phyloP scores from a whole-genome alignment of 2,329 filamentous ascomycete species.

The Monilinia fructicola region DNA sequence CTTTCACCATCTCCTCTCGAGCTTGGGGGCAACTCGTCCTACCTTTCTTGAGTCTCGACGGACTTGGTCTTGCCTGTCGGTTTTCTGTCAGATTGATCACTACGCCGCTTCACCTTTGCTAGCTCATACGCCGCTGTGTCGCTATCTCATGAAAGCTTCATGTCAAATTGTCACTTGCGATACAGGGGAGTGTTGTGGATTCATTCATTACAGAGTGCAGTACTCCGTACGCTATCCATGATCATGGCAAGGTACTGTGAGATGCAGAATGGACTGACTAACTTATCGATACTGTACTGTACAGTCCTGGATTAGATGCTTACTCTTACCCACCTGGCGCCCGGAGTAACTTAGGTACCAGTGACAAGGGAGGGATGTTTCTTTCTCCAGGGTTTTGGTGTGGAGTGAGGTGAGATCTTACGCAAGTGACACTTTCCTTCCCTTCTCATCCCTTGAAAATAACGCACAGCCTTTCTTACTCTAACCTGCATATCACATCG shows the following conservation, averaged over 20 bases:
- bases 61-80: no score
- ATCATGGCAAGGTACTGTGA: no score
- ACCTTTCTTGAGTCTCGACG: background rate
- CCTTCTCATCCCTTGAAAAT: background rate
- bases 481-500: no score
- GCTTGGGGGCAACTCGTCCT: constrained; percentile 6
- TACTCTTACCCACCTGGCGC: background rate
- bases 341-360: background rate
- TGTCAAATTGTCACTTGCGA: no score
- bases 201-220: no score
- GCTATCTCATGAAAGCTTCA: no score
- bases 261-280: no score
- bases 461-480: constrained; percentile 1
- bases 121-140: background rate
- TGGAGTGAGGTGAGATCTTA: constrained; percentile 8
- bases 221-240: no score
- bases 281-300: constrained; percentile 6
- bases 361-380: background rate
- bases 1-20: background rate
- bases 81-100: background rate
- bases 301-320: constrained; percentile 10
- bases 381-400: background rate
- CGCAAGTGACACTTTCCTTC: no score
- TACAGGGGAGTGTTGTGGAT: no score
- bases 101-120: background rate